Conservation (phyloP, 1,139 yeast genomes). For the Diutina mesorugosa region DNA sequence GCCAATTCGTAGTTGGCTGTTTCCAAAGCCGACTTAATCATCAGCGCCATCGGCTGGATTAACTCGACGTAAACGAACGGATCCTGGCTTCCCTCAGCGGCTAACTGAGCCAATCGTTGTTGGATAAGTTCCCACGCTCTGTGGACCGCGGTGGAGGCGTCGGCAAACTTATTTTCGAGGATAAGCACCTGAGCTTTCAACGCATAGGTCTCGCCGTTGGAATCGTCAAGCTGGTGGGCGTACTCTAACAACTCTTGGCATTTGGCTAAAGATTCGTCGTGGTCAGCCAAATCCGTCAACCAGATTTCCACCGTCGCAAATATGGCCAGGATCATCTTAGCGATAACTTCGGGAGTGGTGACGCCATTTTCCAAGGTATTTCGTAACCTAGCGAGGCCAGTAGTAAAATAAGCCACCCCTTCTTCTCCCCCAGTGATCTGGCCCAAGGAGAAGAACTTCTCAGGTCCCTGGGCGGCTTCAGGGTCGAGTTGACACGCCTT, state of each 20-base stretch:
- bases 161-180: constrained; percentile 45
- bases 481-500: constrained; percentile 62
- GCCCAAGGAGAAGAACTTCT: constrained; percentile 81
- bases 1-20: constrained; percentile 59
- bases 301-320: constrained; percentile 88
- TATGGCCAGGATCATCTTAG: constrained; percentile 58
- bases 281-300: constrained; percentile 99
- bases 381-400: constrained; percentile 46
- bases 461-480: constrained; percentile 48
- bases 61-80: constrained; percentile 47
- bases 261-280: constrained; percentile 67
- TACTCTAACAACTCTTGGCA: constrained; percentile 65
- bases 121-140: constrained; percentile 65
- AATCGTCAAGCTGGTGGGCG: constrained; percentile 46
- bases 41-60: constrained; percentile 54
- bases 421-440: constrained; percentile 78
- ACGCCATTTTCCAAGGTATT: constrained; percentile 20
- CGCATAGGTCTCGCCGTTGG: constrained; percentile 72
- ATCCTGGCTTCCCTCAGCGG: constrained; percentile 22
- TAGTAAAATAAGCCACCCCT: constrained; percentile 55
- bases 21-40: constrained; percentile 68
- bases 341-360: constrained; percentile 11
- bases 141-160: constrained; percentile 36
- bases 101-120: constrained; percentile 34
- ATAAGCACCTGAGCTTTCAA: constrained; percentile 79